phyloP scores from a whole-genome alignment of 306 rosid species.

The Boehmeria nivea region DNA sequence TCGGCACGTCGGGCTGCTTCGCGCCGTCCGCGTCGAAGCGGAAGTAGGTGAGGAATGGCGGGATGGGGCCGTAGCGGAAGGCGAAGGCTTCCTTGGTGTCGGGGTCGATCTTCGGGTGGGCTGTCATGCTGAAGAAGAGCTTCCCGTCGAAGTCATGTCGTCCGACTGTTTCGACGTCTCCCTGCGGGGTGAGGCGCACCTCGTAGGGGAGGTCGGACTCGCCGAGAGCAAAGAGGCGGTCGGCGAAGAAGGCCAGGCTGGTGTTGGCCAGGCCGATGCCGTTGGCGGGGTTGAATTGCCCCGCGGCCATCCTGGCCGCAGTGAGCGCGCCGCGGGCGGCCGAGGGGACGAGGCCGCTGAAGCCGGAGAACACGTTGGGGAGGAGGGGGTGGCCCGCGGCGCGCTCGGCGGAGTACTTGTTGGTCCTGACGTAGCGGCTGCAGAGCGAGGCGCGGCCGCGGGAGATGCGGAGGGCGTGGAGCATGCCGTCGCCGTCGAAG shows the following conservation, averaged over 20 bases:
- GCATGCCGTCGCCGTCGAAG: constrained; percentile 93
- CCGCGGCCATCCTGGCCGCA: constrained; percentile 48
- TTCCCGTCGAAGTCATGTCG: constrained; percentile 66
- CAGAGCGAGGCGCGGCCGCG: constrained; percentile 56
- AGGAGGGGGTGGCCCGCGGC: constrained; percentile 56
- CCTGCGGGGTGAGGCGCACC: constrained; percentile 27
- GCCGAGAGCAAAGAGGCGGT: constrained; percentile 58
- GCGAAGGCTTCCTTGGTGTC: constrained; percentile 72
- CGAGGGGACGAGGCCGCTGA: constrained; percentile 52
- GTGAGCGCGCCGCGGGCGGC: constrained; percentile 69
- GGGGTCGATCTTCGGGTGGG: constrained; percentile 72
- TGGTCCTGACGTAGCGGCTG: constrained; percentile 70
- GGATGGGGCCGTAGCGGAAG: constrained; percentile 66
- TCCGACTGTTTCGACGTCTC: constrained; percentile 54
- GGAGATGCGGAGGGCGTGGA: constrained; percentile 59
- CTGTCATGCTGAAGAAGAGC: constrained; percentile 67
- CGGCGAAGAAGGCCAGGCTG: constrained; percentile 55
- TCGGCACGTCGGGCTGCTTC: constrained; percentile 59
- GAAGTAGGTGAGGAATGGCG: constrained; percentile 76
- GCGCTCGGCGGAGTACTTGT: constrained; percentile 57
- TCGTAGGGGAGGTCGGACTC: constrained; percentile 81
- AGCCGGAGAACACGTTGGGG: constrained; percentile 75
- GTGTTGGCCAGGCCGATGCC: constrained; percentile 90
- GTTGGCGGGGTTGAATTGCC: constrained; percentile 54
- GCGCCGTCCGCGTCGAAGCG: constrained; percentile 41